Evolutionary conservation across 805 yeast species (phyloP), one percentile per base, ranked within the genome.

Genomic region (Lachancea sp.): DNA sequence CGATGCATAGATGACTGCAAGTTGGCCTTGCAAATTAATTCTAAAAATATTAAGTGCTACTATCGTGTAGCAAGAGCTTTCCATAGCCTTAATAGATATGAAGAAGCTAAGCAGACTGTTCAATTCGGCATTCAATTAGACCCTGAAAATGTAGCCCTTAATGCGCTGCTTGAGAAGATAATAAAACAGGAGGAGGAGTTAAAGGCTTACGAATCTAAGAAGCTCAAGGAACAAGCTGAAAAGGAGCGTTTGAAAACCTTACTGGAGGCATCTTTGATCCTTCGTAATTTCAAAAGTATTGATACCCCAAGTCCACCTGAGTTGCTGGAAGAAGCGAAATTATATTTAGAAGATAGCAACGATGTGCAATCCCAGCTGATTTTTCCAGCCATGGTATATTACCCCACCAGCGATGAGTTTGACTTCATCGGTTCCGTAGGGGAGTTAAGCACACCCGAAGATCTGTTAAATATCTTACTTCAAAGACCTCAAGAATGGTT

Each of bases 61-160:
- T 92, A 69, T 61, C 71, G 97, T 50, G 78, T 94, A 36, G 90
- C 86, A 0, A 82, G 74, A 55, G 96, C 97, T 0, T 84, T 84
- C 47, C 68, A 78, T 40, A 72, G 75, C 0, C 69, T 92, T 5
- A 83, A 75, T 20, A 75, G 75, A 49, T 71, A 67, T 38, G 85
- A 82, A 16, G 97, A 90, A 54, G 86, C 90, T 5, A 65, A 67
- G 32, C 78, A 75, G 42, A 72, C 88, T 5, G 61, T 81, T 38
- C 67, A 73, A 26, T 84, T 83, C 54, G 95, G 89, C 0, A 56
- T 78, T 34, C 62, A 69, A 4, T 51, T 83, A 21, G 94, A 84
- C 41, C 61, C 74, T 0, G 71, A 69, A 9, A 83, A 84, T 52
- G 64, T 62, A 19, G 75, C 85, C 0, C 68, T 88, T 6, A 59